A percentile compares a stretch with the other conserved stretches of the same genome.
These are phyloP conservation scores for Boletus mariae DNA, from an alignment of 1,284 basidiomycete genomes.

Conservation along the genomic window DNA sequence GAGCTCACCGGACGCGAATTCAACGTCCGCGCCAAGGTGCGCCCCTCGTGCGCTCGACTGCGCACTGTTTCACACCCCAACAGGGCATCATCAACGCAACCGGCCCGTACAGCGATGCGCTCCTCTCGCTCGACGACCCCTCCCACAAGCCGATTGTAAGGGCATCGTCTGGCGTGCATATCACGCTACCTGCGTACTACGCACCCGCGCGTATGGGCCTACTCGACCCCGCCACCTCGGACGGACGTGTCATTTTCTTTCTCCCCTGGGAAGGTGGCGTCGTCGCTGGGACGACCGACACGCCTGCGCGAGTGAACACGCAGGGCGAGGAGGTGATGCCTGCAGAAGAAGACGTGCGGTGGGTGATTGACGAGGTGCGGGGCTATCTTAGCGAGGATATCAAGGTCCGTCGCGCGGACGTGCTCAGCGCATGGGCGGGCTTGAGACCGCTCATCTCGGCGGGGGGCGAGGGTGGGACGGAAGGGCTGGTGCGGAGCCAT, in stretches of 20 bases:
- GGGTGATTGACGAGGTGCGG: slow-evolving; percentile 92
- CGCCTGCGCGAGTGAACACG: slow-evolving; percentile 68
- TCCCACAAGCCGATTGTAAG: slow-evolving; percentile 84
- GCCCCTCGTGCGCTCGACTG: not conserved
- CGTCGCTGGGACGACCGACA: slow-evolving; percentile 96
- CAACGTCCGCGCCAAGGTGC: slow-evolving; percentile 78
- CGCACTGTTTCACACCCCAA: slow-evolving; percentile 2
- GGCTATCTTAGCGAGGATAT: slow-evolving; percentile 91
- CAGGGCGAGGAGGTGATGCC: slow-evolving; percentile 69
- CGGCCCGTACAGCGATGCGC: slow-evolving; percentile 88
- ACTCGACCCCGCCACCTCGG: slow-evolving; percentile 92
- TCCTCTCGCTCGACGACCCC: slow-evolving; percentile 86
- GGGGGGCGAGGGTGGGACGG: slow-evolving; percentile 59
- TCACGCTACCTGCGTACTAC: slow-evolving; percentile 97
- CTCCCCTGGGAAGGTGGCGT: slow-evolving; percentile 98
- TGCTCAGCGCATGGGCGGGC: slow-evolving; percentile 94
- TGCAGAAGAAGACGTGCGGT: slow-evolving; percentile 92
- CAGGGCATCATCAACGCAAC: slow-evolving; percentile 95
- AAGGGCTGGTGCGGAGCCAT: slow-evolving; percentile 91
- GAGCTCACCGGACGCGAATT: slow-evolving; percentile 82
- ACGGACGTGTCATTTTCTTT: slow-evolving; percentile 98
- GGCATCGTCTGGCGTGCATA: slow-evolving; percentile 91
- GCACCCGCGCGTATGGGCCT: slow-evolving; percentile 94
- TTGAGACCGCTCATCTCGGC: slow-evolving; percentile 88
- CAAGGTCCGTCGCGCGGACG: slow-evolving; percentile 92